Conservation (phyloP, 176 grass and related monocot genomes). For the Phoenix roebelenii region DNA sequence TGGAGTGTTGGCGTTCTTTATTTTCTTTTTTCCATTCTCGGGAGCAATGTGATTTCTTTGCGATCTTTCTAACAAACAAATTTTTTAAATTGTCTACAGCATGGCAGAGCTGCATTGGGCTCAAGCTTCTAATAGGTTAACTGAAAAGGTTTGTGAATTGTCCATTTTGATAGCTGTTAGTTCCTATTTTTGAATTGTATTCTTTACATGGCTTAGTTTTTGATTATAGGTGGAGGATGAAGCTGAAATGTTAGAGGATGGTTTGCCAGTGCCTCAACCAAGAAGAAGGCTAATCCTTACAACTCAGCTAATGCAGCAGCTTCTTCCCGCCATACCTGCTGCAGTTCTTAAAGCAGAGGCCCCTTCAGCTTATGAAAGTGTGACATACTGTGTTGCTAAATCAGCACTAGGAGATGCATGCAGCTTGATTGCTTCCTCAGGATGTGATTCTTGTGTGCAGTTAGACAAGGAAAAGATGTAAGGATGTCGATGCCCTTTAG, state of each 20-base stretch:
- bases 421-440: constrained; percentile 10
- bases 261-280: background rate
- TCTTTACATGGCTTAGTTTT: background rate
- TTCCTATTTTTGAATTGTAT: no score
- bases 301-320: constrained; percentile 26
- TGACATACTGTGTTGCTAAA: constrained; percentile 25
- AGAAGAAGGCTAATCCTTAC: constrained; percentile 32
- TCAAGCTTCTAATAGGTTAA: constrained; percentile 21
- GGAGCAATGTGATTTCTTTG: background rate
- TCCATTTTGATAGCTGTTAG: background rate
- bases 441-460: constrained; percentile 1
- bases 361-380: constrained; percentile 20
- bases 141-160: constrained; percentile 25
- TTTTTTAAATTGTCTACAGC: constrained; percentile 11
- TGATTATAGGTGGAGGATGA: constrained; percentile 28
- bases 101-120: constrained; percentile 22
- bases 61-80: background rate
- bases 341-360: constrained; percentile 19
- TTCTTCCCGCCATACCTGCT: constrained; percentile 25
- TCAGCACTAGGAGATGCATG: constrained; percentile 32
- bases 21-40: background rate
- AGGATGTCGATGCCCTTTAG: background rate
- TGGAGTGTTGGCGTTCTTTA: no score
- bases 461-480: constrained; percentile 13
- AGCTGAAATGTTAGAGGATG: constrained; percentile 20